A percentile compares a stretch with the other conserved stretches of the same genome.
Conservation (phyloP, 225 moss, liverwort and hornwort genomes). For the Neckera pumila region DNA sequence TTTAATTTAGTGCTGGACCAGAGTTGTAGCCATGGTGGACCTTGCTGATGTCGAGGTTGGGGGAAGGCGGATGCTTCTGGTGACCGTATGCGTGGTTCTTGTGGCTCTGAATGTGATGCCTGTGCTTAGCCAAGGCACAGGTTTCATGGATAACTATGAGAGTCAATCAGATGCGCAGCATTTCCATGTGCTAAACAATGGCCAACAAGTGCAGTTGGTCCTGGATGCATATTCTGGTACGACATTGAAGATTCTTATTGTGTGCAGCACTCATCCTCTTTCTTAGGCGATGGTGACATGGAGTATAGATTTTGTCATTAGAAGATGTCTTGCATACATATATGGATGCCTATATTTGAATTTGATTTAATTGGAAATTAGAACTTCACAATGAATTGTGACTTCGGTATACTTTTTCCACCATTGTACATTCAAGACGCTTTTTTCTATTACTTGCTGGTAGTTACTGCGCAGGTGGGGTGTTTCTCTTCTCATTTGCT, state of each 20-base stretch:
- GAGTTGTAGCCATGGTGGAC: background rate
- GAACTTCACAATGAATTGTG: background rate
- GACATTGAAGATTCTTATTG: background rate
- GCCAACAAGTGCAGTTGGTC: slow-evolving; percentile 33
- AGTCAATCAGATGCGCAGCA: slow-evolving; percentile 28
- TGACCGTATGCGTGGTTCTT: background rate
- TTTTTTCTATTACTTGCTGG: background rate
- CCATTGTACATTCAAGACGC: too few species aligned
- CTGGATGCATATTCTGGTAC: slow-evolving; percentile 34
- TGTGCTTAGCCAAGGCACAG: slow-evolving; percentile 8
- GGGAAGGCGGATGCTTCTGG: background rate
- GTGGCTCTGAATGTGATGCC: background rate
- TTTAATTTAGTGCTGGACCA: background rate
- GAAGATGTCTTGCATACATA: background rate
- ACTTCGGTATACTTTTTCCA: too few species aligned
- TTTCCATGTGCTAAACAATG: slow-evolving; percentile 17
- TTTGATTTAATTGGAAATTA: too few species aligned
- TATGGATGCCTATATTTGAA: background rate
- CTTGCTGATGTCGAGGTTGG: background rate
- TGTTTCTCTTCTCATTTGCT: background rate
- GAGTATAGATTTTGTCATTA: background rate
- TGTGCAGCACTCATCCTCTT: background rate
- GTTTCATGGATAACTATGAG: slow-evolving; percentile 17
- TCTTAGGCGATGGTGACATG: background rate
- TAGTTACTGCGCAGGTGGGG: too few species aligned